Evolutionary conservation across 192 early-diverging fungal genomes (phyloP), one percentile per base, ranked within the genome.

Genomic region (Phycomyces blakesleeanus): DNA sequence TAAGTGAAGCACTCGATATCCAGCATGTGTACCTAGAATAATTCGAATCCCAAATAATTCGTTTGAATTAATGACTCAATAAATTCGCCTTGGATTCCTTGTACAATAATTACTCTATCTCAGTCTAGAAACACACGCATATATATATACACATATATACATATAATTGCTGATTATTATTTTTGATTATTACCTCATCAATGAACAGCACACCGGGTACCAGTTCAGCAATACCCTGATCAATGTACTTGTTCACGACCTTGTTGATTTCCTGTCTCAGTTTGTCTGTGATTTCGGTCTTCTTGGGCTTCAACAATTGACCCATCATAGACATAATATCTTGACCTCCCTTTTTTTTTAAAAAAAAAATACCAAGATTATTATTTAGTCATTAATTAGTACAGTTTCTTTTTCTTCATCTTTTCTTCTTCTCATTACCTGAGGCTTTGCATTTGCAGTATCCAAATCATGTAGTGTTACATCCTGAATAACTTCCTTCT

Each of bases 1-100:
- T 97, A 99, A 1, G 97, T 98, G 71, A 99, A 99, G 80, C 95
- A 99, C 74, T 99, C 97, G 69, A 99, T 95, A 77, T 99, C 97
- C 22, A 99, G 84, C 93, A 99, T 98, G 72, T 99, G 97, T 15
- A 98, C 96, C 87, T 89, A 72, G 4, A 4, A 54, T 25, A 14
- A 20, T 21, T 25, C 24, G n/a, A n/a, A n/a, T n/a, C n/a, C n/a
- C n/a, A n/a, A n/a, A n/a, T n/a, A n/a, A n/a, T n/a, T n/a, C n/a
- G n/a, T n/a, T n/a, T n/a, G n/a, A n/a, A n/a, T n/a, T n/a, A n/a
- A n/a, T n/a, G n/a, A n/a, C n/a, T n/a, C n/a, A n/a, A n/a, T n/a
- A n/a, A n/a, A n/a, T n/a, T n/a, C n/a, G n/a, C n/a, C n/a, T n/a
- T n/a, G n/a, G n/a, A n/a, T n/a, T n/a, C n/a, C n/a, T n/a, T n/a